A percentile compares a stretch with the other conserved stretches of the same genome.
Evolutionary conservation across 2,329 filamentous ascomycete genomes (phyloP).

Genomic region (Hypoxylon sp.): DNA sequence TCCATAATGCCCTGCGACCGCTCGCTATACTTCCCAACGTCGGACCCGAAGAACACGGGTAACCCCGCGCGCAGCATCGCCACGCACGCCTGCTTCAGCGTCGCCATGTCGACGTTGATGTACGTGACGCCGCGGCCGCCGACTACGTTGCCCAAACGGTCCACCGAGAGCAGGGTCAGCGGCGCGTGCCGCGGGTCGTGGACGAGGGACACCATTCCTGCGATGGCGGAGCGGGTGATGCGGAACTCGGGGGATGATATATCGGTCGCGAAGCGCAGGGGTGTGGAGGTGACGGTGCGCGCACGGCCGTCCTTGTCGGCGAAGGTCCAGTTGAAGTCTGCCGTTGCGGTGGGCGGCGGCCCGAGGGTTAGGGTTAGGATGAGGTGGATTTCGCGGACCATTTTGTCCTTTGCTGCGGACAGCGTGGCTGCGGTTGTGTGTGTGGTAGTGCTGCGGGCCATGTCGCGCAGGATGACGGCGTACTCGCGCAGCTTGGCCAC

Average conservation of each 20-base stretch:
- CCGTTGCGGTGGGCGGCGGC: slow-evolving; percentile 77
- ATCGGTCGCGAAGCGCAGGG: slow-evolving; percentile 79
- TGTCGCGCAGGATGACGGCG: slow-evolving; percentile 77
- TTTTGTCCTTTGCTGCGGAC: slow-evolving; percentile 74
- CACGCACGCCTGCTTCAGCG: slow-evolving; percentile 81
- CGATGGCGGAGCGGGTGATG: slow-evolving; percentile 72
- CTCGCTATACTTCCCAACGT: slow-evolving; percentile 88
- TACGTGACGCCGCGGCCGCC: slow-evolving; percentile 83
- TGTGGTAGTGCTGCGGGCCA: slow-evolving; percentile 58
- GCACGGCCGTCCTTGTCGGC: slow-evolving; percentile 77
- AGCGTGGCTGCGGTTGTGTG: slow-evolving; percentile 53
- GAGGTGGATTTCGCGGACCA: slow-evolving; percentile 84
- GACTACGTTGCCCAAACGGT: slow-evolving; percentile 84
- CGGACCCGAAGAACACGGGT: slow-evolving; percentile 90
- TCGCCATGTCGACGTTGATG: slow-evolving; percentile 82
- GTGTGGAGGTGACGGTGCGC: slow-evolving; percentile 74
- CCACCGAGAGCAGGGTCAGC: slow-evolving; percentile 79
- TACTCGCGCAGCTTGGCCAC: slow-evolving; percentile 91
- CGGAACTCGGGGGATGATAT: slow-evolving; percentile 73
- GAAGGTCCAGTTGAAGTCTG: slow-evolving; percentile 85
- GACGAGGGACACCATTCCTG: slow-evolving; percentile 83
- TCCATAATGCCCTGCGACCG: slow-evolving; percentile 82
- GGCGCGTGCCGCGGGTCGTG: slow-evolving; percentile 87
- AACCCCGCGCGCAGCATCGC: slow-evolving; percentile 83
- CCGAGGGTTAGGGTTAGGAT: slow-evolving; percentile 88